Percentiles rank a stretch among this genome's conserved stretches.
phyloP scores from a whole-genome alignment of 306 rosid genomes.

The Leucaena leucocephala region DNA sequence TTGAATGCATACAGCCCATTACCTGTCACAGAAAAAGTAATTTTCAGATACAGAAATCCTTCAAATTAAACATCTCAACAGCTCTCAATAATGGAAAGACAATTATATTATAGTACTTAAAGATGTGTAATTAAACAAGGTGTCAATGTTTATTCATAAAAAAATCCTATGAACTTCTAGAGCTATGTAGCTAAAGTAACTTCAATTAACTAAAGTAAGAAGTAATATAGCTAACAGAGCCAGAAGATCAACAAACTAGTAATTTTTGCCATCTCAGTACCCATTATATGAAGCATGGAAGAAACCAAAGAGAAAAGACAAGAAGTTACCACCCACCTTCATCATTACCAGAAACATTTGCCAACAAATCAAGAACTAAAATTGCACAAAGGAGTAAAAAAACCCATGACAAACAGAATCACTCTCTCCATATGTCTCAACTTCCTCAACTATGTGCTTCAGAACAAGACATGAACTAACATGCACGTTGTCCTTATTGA shows the following conservation, averaged over 20 bases:
- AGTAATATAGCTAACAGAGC: neutral
- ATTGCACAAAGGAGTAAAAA: conserved; percentile 17
- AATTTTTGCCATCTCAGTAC: neutral
- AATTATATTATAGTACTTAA: neutral
- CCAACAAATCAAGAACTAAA: conserved; percentile 23
- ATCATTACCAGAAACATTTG: conserved; percentile 31
- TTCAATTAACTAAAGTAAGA: neutral
- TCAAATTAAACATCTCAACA: neutral
- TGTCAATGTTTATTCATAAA: neutral
- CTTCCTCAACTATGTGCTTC: conserved; percentile 22
- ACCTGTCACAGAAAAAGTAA: conserved; percentile 38
- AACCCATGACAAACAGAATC: conserved; percentile 20
- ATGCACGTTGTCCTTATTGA: conserved; percentile 27
- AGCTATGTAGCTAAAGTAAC: neutral
- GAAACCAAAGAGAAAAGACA: neutral
- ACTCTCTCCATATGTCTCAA: conserved; percentile 30
- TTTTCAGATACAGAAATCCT: conserved; percentile 3
- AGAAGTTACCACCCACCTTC: conserved; percentile 39
- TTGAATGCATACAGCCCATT: conserved; percentile 66
- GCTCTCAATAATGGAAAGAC: neutral
- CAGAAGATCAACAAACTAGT: neutral
- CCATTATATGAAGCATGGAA: neutral
- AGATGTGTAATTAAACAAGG: neutral
- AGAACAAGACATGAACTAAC: conserved; percentile 21
- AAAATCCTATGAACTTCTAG: neutral